Evolutionary conservation across 2,329 filamentous ascomycete genomes (phyloP).

Genomic region (Penicillium sp.): DNA sequence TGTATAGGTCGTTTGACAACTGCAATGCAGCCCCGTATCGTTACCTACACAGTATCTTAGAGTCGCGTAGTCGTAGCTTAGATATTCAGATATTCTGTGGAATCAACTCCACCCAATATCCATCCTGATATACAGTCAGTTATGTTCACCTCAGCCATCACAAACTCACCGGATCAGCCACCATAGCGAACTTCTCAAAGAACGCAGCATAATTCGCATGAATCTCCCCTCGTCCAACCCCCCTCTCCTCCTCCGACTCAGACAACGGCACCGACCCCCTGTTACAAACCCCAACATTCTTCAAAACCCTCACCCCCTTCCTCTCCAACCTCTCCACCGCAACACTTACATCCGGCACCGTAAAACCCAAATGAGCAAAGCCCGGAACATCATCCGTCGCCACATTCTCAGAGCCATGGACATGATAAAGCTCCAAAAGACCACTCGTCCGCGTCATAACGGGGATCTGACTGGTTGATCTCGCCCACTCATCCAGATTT

Average conservation of each 20-base stretch:
- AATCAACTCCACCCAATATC: constrained; percentile 34
- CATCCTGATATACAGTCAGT: constrained; percentile 24
- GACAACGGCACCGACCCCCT: constrained; percentile 31
- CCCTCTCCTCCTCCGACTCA: constrained; percentile 33
- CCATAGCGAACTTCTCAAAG: constrained; percentile 37
- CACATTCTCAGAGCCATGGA: constrained; percentile 34
- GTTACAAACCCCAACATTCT: constrained; percentile 31
- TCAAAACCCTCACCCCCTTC: constrained; percentile 32
- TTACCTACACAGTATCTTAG: neutral
- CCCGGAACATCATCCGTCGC: constrained; percentile 34
- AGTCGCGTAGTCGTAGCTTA: neutral
- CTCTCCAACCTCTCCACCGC: constrained; percentile 29
- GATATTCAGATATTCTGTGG: constrained; percentile 23
- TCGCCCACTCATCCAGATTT: constrained; percentile 31
- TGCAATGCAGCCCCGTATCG: neutral
- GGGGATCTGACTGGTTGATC: constrained; percentile 23
- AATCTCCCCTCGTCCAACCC: constrained; percentile 31
- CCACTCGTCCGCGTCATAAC: constrained; percentile 32
- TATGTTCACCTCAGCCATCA: neutral
- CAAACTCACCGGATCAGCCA: constrained; percentile 37
- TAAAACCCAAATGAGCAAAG: constrained; percentile 39
- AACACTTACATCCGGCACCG: constrained; percentile 34
- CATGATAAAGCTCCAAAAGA: constrained; percentile 36
- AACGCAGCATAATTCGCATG: constrained; percentile 34
- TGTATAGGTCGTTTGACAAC: constrained; percentile 3